Evolutionary conservation across 441 rosid species (phyloP), one percentile per base, ranked within the genome.

Genomic region (Manihot esculenta): DNA sequence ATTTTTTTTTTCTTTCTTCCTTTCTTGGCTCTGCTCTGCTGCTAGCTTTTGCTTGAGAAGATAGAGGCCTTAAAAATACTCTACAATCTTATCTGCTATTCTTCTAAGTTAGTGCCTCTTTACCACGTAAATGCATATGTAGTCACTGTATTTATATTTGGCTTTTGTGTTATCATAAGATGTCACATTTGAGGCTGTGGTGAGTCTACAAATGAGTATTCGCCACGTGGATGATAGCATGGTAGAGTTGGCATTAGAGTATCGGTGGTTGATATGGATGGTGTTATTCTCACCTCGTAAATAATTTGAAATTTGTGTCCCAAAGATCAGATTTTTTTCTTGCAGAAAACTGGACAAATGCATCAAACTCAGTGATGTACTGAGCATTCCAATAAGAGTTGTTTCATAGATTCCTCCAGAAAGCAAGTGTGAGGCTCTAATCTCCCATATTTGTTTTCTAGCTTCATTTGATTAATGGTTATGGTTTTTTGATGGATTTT

Each of bases 111-210:
- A 59, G 69, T 51, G 74, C 74, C 82, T 82, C 83, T 70, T 79
- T 72, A 78, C 84, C 90, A 76, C 86, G 74, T n/a, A 18, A 62
- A 79, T 68, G 76, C 84, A 66, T 68, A 53, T 73, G 64, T 66
- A 56, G 71, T 77, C 78, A 47, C 68, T 79, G 58, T 62, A 76
- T 86, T 85, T 84, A 87, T 88, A 86, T 57, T 75, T 77, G 82
- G 27, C 23, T 10, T 10, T 54, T 10, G 55, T 56, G 30, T 24
- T 48, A 69, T 79, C 85, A 58, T 49, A 13, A 79, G 94, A 93
- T 89, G 84, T 84, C 84, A 58, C 75, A 73, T 83, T 87, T 89
- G 88, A 85, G 95, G 95, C 83, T 87, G 82, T 79, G 50, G 71
- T 81, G 81, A 26, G 18, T 68, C 74, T 35, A 61, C 85, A 76